Evolutionary conservation across 371 early-diverging fungal species (phyloP), one percentile per base, ranked within the genome.

Genomic region (Saksenaea oblongispora): DNA sequence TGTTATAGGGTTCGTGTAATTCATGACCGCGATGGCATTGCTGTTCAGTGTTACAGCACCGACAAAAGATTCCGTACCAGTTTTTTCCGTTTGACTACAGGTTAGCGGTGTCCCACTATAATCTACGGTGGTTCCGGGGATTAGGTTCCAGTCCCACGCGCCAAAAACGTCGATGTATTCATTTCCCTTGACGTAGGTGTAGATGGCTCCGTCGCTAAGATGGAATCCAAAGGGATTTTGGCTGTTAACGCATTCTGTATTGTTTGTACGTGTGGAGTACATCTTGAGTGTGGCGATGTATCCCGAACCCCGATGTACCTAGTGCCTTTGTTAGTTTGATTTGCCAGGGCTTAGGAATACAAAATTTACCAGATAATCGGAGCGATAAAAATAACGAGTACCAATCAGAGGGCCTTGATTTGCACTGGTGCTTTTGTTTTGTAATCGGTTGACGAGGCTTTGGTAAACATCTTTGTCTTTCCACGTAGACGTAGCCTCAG

Each of bases 151-250:
- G 35, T 74, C 72, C 69, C 69, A 74, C 11, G 69, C 56, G 11
- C 65, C 66, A 56, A 74, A 74, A 0, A 65, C 59, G 22, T 74
- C 75, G 10, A 54, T 17, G 26, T 74, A 74, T 18, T 74, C 75
- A 13, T 69, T 56, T 0, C 75, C 75, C 13, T 59, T 63, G 8
- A 65, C 42, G 17, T 74, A 74, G 4, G 59, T 69, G 34, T 58
- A 74, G 15, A 74, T 65, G 18, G 64, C 24, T 11, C 75, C 75
- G 39, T 74, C 75, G 15, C 69, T 68, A 13, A 74, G 37, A 58
- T 74, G 75, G 44, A 68, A 74, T 3, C 75, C 75, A n/a, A 57
- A 64, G 7, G 66, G 61, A 34, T 72, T 74, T 41, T 74, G 75
- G 14, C 59, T 44, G 28, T 74, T 74, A 8, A 65, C 63, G 34